Conservation (phyloP, 208 protist species). For the Acanthamoeba triangularis region DNA sequence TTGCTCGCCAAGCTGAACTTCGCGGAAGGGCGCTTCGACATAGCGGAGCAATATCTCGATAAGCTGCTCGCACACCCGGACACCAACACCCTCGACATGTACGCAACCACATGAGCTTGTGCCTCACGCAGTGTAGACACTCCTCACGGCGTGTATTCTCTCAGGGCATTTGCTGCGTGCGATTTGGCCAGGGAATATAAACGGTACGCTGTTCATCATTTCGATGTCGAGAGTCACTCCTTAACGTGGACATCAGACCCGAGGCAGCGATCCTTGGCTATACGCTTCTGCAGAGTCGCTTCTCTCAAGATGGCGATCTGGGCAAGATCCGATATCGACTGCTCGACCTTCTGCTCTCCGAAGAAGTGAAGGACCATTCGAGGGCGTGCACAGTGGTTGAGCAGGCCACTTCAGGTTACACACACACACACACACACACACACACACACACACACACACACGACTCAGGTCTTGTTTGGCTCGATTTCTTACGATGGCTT, state of each 20-base stretch:
- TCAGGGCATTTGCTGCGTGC: constrained; percentile 19
- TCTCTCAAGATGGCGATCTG: background rate
- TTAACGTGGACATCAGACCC: background rate
- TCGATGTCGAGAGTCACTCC: background rate
- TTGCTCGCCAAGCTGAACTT: constrained; percentile 50
- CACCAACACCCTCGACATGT: constrained; percentile 53
- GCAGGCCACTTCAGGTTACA: background rate
- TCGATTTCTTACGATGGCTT: background rate
- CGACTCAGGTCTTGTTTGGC: background rate
- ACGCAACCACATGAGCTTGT: background rate
- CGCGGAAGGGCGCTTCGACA: background rate
- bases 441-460: no score
- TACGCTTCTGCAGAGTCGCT: background rate
- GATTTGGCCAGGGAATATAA: background rate
- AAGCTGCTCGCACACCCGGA: constrained; percentile 15
- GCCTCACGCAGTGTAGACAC: background rate
- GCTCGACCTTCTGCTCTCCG: constrained; percentile 12
- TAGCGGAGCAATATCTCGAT: background rate
- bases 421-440: no score
- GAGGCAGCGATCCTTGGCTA: constrained; percentile 5
- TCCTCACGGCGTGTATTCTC: background rate
- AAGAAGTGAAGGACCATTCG: background rate
- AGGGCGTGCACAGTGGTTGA: constrained; percentile 1
- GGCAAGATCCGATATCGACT: background rate
- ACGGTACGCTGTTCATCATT: background rate